A percentile compares a stretch with the other conserved stretches of the same genome.
phyloP scores from a whole-genome alignment of 106 monocot genomes.

The Dioscorea alata region DNA sequence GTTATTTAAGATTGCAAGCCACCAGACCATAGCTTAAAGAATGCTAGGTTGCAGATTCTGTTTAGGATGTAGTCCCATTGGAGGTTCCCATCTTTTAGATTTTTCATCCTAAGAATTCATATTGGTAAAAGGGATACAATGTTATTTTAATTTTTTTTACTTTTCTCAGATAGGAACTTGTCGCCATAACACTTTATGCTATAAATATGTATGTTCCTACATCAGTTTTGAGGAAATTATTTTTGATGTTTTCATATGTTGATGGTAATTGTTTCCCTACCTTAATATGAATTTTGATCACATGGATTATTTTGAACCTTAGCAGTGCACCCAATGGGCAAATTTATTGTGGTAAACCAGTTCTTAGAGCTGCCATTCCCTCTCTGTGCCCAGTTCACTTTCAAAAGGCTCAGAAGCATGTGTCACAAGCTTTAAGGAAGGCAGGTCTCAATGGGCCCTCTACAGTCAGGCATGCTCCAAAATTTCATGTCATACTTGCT shows the following conservation, averaged over 20 bases:
- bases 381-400: slow-evolving; percentile 53
- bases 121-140: slow-evolving; percentile 18
- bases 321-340: slow-evolving; percentile 33
- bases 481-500: slow-evolving; percentile 36
- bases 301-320: slow-evolving; percentile 11
- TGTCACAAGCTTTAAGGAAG: slow-evolving; percentile 55
- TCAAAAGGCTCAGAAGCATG: slow-evolving; percentile 40
- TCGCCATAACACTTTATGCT: not conserved
- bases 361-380: slow-evolving; percentile 41
- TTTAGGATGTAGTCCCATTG: too few species aligned
- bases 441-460: slow-evolving; percentile 31
- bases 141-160: not conserved
- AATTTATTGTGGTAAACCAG: slow-evolving; percentile 52
- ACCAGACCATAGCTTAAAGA: too few species aligned
- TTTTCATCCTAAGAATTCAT: too few species aligned
- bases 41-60: too few species aligned
- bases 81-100: too few species aligned
- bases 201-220: too few species aligned
- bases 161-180: too few species aligned
- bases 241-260: not conserved
- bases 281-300: not conserved
- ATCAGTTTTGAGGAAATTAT: not conserved
- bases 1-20: slow-evolving; percentile 2
- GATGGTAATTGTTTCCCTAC: not conserved
- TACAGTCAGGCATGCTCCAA: slow-evolving; percentile 35